Conservation (phyloP, 1,284 basidiomycete genomes). For the Naganishia liquefaciens region DNA sequence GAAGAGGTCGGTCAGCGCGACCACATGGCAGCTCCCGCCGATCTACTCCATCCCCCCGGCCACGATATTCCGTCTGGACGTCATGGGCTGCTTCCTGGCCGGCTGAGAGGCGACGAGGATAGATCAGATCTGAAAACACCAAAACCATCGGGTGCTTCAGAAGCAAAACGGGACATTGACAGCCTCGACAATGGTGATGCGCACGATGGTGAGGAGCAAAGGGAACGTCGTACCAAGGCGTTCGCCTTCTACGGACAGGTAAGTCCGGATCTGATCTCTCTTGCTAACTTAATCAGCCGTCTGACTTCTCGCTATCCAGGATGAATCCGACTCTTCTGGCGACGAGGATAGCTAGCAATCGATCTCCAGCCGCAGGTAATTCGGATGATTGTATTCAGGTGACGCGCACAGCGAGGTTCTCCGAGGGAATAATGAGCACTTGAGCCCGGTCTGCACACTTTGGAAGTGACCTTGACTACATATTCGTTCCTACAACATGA, state of each 20-base stretch:
- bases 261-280: slow-evolving; percentile 37
- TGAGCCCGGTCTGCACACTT: too few species aligned
- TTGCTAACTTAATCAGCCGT: too few species aligned
- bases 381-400: background rate
- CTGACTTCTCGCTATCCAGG: background rate
- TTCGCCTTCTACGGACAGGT: slow-evolving; percentile 53
- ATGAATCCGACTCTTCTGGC: slow-evolving; percentile 24
- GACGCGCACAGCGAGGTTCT: background rate
- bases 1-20: slow-evolving; percentile 60
- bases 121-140: slow-evolving; percentile 54
- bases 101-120: slow-evolving; percentile 47
- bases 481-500: too few species aligned
- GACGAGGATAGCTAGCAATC: slow-evolving; percentile 6
- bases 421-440: background rate
- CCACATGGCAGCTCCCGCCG: slow-evolving; percentile 58
- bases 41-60: slow-evolving; percentile 56
- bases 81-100: slow-evolving; percentile 58
- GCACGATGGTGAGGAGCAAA: slow-evolving; percentile 16
- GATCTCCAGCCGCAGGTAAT: too few species aligned
- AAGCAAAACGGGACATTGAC: slow-evolving; percentile 11
- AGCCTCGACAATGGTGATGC: slow-evolving; percentile 4
- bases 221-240: slow-evolving; percentile 43
- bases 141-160: slow-evolving; percentile 22
- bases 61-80: slow-evolving; percentile 62
- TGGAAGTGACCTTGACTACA: too few species aligned